Evolutionary conservation across 805 yeast species (phyloP).

Genomic region (Hanseniaspora nectarophila): DNA sequence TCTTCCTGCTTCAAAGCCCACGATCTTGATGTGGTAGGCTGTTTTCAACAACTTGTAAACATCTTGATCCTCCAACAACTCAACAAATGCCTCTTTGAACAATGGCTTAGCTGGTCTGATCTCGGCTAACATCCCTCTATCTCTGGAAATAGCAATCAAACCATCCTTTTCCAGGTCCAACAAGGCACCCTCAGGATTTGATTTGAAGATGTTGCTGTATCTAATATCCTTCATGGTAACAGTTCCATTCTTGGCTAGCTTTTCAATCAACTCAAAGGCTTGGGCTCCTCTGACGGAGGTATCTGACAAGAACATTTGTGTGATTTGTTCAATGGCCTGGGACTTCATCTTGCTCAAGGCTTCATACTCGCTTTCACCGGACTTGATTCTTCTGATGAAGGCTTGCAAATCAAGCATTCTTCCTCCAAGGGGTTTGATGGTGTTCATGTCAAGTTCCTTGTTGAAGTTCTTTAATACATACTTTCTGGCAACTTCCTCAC

Average conservation of each 20-base stretch:
- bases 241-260: constrained; percentile 39
- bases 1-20: constrained; percentile 48
- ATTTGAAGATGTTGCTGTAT: constrained; percentile 47
- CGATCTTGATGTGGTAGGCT: constrained; percentile 42
- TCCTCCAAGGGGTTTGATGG: constrained; percentile 77
- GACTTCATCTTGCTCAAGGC: constrained; percentile 70
- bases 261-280: constrained; percentile 72
- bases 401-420: constrained; percentile 88
- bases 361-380: constrained; percentile 71
- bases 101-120: constrained; percentile 77
- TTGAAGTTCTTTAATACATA: constrained; percentile 52
- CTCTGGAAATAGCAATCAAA: constrained; percentile 56
- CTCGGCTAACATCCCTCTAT: constrained; percentile 58
- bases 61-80: constrained; percentile 45
- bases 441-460: constrained; percentile 24
- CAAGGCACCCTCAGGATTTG: constrained; percentile 44
- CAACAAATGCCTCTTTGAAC: constrained; percentile 63
- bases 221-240: constrained; percentile 43
- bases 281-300: constrained; percentile 58
- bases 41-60: constrained; percentile 54
- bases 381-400: constrained; percentile 71
- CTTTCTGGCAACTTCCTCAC: constrained; percentile 51
- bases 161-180: constrained; percentile 69
- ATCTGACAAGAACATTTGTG: constrained; percentile 57
- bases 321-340: constrained; percentile 78